Base-by-base conservation (phyloP, 2,329 filamentous ascomycete species). In the Leptographium galeiforme region DNA sequence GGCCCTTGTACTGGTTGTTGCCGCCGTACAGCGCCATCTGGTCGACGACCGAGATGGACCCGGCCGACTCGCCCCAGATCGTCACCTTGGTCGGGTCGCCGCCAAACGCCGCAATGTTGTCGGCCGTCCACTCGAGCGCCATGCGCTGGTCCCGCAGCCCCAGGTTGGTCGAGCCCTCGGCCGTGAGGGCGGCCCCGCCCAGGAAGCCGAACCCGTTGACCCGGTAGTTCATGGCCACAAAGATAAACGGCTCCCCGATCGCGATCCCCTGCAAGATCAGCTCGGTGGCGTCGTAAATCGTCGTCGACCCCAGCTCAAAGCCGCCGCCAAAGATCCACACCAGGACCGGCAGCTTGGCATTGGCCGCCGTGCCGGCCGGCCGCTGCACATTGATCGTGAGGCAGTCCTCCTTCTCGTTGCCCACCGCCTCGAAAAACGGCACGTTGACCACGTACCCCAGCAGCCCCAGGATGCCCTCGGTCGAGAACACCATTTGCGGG, bases 51-150 rank as follows among this genome's bases (percentile, higher is more conserved):
- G 84, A 88, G 57, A 89, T 88, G 12, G 80, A 70, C 0, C 84
- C 83, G 0, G 84, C 82, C 4, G 77, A 82, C 63, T 90, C 82
- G 33, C 87, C 87, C 82, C 83, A 89, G 56, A 91, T 84, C 0
- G 85, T 90, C 6, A 90, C 85, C 64, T 85, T 85, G n/a, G 73
- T 71, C 0, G 85, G 82, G 63, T 91, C 86, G 14, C 88, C 88
- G 12, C 88, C 88, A 62, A 93, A 94, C 0, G 79, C 73, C 1
- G 71, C 81, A 54, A 91, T 88, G 59, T 90, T 87, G 60, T 88
- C 84, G 7, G 83, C 80, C 1, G 87, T 78, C 87, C 87, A 91
- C 63, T 89, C 68, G 8, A 91, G 71, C 0, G 78, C 86, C 58
- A 85, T 72, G 36, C 84, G 74, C 61, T 90, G 85, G 61, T 91